Conservation (phyloP, 441 rosid genomes). For the Croton setiger region DNA sequence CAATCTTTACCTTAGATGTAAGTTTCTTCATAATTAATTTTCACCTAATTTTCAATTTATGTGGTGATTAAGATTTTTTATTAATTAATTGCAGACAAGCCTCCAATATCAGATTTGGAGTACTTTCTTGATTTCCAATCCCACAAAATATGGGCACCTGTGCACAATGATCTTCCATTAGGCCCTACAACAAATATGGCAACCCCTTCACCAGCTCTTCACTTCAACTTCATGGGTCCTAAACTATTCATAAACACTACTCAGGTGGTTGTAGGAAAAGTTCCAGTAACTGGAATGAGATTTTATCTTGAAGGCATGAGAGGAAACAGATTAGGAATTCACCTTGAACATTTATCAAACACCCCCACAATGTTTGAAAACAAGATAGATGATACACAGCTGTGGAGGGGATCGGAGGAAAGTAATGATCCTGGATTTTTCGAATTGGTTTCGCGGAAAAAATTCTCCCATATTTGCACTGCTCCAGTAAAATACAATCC, state of each 20-base stretch:
- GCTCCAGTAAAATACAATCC: slow-evolving; percentile 67
- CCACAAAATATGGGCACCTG: slow-evolving; percentile 82
- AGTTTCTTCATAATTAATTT: slow-evolving; percentile 19
- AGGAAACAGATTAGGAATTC: slow-evolving; percentile 77
- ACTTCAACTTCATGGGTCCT: slow-evolving; percentile 73
- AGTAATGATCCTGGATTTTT: slow-evolving; percentile 36
- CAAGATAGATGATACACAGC: slow-evolving; percentile 44
- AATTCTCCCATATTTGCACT: slow-evolving; percentile 67
- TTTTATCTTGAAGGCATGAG: slow-evolving; percentile 88
- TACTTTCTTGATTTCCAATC: slow-evolving; percentile 76
- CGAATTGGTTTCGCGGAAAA: slow-evolving; percentile 55
- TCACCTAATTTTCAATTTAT: not conserved
- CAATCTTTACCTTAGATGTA: slow-evolving; percentile 89
- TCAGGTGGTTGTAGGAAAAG: slow-evolving; percentile 58
- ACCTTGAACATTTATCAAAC: slow-evolving; percentile 64
- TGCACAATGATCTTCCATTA: slow-evolving; percentile 83
- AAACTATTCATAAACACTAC: slow-evolving; percentile 71
- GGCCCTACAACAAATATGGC: slow-evolving; percentile 68
- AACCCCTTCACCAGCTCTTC: slow-evolving; percentile 54
- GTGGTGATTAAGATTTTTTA: not conserved
- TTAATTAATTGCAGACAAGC: slow-evolving; percentile 59
- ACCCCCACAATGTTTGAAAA: slow-evolving; percentile 47
- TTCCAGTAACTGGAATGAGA: slow-evolving; percentile 78
- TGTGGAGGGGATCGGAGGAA: slow-evolving; percentile 70
- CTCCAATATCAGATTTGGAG: slow-evolving; percentile 60